phyloP scores from a whole-genome alignment of 2,329 filamentous ascomycete species.

The Exophiala sp. region DNA sequence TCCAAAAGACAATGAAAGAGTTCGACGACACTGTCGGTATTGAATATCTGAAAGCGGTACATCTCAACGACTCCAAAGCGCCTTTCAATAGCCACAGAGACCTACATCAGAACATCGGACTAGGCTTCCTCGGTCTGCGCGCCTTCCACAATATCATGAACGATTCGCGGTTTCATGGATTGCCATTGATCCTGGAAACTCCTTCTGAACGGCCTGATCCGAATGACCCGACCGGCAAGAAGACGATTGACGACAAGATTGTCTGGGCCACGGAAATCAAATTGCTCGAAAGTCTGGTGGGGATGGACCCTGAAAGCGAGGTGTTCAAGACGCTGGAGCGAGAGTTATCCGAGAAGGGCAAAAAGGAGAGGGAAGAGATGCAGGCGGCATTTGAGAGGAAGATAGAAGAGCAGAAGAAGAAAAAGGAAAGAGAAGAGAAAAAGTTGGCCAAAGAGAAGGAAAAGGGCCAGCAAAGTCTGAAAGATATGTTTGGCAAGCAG shows the following conservation, averaged over 20 bases:
- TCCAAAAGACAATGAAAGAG: slow-evolving; percentile 66
- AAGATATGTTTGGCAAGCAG: slow-evolving; percentile 32
- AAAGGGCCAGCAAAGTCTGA: slow-evolving; percentile 44
- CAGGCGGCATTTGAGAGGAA: slow-evolving; percentile 78
- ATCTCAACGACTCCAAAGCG: slow-evolving; percentile 94
- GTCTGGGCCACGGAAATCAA: slow-evolving; percentile 96
- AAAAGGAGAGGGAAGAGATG: slow-evolving; percentile 67
- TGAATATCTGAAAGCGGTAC: slow-evolving; percentile 77
- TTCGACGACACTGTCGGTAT: slow-evolving; percentile 77
- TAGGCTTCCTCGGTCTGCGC: slow-evolving; percentile 83
- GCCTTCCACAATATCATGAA: slow-evolving; percentile 93
- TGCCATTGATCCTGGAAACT: slow-evolving; percentile 96
- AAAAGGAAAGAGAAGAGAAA: slow-evolving; percentile 55
- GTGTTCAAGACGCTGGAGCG: slow-evolving; percentile 67
- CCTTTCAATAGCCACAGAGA: slow-evolving; percentile 79
- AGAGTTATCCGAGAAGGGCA: slow-evolving; percentile 65
- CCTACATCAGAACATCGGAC: slow-evolving; percentile 93
- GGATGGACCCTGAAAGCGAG: slow-evolving; percentile 71
- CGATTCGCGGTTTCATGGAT: slow-evolving; percentile 65
- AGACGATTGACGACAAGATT: slow-evolving; percentile 63
- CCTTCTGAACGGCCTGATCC: slow-evolving; percentile 70
- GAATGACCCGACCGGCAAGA: slow-evolving; percentile 25
- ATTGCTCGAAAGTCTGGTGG: slow-evolving; percentile 80
- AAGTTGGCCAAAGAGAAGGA: slow-evolving; percentile 54
- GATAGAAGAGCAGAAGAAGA: slow-evolving; percentile 55